These are phyloP conservation scores for Exophiala spinifera DNA, from an alignment of 2,329 filamentous ascomycete genomes.

Conservation along the genomic window DNA sequence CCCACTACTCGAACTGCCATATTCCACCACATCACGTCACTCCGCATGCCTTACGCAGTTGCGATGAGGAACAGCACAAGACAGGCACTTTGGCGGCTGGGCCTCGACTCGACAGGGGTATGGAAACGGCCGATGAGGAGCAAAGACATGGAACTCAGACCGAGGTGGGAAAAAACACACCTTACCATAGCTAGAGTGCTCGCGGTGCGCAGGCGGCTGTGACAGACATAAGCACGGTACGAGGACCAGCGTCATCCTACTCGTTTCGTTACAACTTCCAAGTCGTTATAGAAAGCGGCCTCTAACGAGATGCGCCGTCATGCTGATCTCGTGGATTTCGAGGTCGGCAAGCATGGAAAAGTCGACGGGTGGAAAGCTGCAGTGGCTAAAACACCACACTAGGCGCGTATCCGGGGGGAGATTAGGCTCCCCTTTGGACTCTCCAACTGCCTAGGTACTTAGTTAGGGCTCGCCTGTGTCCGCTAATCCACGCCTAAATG, in stretches of 20 bases:
- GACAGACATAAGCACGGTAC: no score
- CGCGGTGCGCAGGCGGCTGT: no score
- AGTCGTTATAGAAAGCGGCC: neutral
- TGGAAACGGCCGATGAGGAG: neutral
- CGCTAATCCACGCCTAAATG: neutral
- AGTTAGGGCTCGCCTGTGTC: neutral
- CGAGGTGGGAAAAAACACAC: no score
- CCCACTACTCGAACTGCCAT: neutral
- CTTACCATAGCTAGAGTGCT: no score
- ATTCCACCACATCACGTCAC: neutral
- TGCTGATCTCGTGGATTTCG: slow-evolving; percentile 3
- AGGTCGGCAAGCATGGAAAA: neutral
- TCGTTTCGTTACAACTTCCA: no score
- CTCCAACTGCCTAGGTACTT: no score
- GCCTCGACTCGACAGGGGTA: neutral
- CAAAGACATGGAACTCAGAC: no score
- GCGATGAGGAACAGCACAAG: neutral
- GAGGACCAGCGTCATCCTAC: no score
- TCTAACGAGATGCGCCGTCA: neutral
- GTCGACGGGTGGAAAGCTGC: no score
- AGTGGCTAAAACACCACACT: no score
- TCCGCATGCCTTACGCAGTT: neutral
- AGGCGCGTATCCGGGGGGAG: no score
- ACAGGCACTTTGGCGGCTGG: neutral
- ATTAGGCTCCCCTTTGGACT: no score